These are phyloP conservation scores for Penicillium brasilianum DNA, from an alignment of 2,329 filamentous ascomycete species.

Conservation along the genomic window DNA sequence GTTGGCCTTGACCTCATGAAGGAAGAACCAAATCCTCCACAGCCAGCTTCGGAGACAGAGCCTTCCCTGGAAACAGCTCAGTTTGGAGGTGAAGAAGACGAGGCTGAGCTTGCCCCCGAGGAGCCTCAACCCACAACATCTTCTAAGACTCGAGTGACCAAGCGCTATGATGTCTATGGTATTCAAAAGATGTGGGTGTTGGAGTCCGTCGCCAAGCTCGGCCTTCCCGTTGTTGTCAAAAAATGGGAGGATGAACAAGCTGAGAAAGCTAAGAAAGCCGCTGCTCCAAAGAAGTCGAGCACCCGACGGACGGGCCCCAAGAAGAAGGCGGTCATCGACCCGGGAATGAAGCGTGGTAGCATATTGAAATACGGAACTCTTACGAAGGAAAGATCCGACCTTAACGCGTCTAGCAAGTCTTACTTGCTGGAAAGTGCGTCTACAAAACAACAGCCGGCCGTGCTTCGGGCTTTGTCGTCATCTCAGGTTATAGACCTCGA, in stretches of 20 bases:
- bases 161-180: slow-evolving; percentile 65
- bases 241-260: slow-evolving; percentile 62
- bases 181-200: slow-evolving; percentile 72
- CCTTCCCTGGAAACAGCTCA: slow-evolving; percentile 24
- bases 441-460: slow-evolving; percentile 25
- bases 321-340: slow-evolving; percentile 47
- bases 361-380: slow-evolving; percentile 49
- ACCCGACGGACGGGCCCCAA: slow-evolving; percentile 36
- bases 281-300: slow-evolving; percentile 37
- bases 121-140: slow-evolving; percentile 30
- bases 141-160: slow-evolving; percentile 36
- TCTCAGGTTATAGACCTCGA: slow-evolving; percentile 17
- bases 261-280: slow-evolving; percentile 35
- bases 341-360: slow-evolving; percentile 47
- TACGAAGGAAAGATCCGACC: slow-evolving; percentile 41
- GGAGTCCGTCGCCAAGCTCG: slow-evolving; percentile 66
- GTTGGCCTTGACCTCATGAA: slow-evolving; percentile 76
- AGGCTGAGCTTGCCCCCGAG: slow-evolving; percentile 34
- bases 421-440: slow-evolving; percentile 38
- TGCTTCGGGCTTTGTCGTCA: slow-evolving; percentile 10
- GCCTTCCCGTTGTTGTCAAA: slow-evolving; percentile 67
- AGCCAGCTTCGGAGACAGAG: slow-evolving; percentile 37
- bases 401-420: slow-evolving; percentile 36
- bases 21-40: slow-evolving; percentile 68
- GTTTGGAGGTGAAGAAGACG: slow-evolving; percentile 40